Conservation (phyloP, 2,329 filamentous ascomycete genomes). For the Phaeoacremonium minimum region DNA sequence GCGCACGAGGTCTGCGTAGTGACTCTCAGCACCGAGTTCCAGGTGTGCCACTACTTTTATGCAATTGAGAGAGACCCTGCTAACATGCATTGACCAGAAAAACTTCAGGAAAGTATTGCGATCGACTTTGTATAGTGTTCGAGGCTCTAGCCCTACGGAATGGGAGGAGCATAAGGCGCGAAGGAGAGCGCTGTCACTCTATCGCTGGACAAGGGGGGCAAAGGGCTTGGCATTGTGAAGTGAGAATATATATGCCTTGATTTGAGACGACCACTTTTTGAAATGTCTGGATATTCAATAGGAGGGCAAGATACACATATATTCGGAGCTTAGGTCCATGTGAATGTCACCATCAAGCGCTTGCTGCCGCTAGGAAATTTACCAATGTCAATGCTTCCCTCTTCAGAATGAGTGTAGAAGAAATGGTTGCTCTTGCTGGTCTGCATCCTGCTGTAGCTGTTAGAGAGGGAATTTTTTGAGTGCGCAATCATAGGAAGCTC, state of each 20-base stretch:
- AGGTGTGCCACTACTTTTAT: constrained; percentile 24
- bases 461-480: too few relatives aligned
- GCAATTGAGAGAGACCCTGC: not conserved
- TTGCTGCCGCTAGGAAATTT: too few relatives aligned
- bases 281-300: too few relatives aligned
- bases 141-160: constrained; percentile 31
- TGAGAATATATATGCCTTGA: not conserved
- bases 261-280: too few relatives aligned
- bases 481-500: too few relatives aligned
- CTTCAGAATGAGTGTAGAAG: too few relatives aligned
- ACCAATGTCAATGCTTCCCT: too few relatives aligned
- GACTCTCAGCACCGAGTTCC: constrained; percentile 44
- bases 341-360: too few relatives aligned
- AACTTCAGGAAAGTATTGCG: constrained; percentile 51
- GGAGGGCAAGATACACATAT: too few relatives aligned
- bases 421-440: too few relatives aligned
- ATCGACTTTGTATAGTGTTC: constrained; percentile 41
- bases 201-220: constrained; percentile 42
- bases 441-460: too few relatives aligned
- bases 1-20: constrained; percentile 47
- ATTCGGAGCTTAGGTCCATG: too few relatives aligned
- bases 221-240: constrained; percentile 25
- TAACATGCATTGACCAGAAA: constrained; percentile 26
- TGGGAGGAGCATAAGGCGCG: constrained; percentile 38
- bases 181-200: constrained; percentile 46